phyloP scores from a whole-genome alignment of 805 yeast genomes.

The Candida coquimbonensis region DNA sequence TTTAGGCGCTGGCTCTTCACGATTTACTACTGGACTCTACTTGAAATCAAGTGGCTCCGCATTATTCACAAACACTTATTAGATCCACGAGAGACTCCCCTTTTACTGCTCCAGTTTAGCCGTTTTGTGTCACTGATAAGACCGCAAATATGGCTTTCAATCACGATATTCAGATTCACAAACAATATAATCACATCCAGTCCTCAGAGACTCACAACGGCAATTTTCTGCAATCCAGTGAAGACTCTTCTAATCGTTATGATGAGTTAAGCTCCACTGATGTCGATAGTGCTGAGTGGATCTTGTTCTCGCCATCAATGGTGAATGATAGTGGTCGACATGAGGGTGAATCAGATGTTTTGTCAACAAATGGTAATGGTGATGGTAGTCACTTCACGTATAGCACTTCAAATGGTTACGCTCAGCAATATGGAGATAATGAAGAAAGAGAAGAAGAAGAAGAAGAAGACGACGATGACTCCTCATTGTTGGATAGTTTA shows the following conservation, averaged over 20 bases:
- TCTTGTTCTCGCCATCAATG: conserved; percentile 19
- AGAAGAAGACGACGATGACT: conserved; percentile 21
- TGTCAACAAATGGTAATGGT: conserved; percentile 13
- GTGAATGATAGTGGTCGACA: conserved; percentile 2
- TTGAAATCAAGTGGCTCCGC: too few relatives aligned
- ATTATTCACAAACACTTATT: too few relatives aligned
- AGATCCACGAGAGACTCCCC: too few relatives aligned
- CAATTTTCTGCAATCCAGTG: neutral
- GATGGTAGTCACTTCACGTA: neutral
- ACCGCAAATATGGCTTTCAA: conserved; percentile 9
- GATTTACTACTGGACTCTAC: too few relatives aligned
- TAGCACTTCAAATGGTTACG: neutral
- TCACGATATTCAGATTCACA: conserved; percentile 4
- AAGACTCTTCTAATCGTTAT: neutral
- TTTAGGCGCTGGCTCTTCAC: too few relatives aligned
- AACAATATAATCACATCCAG: neutral
- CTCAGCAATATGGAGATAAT: neutral
- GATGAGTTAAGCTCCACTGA: conserved; percentile 21
- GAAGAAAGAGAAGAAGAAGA: conserved; percentile 7
- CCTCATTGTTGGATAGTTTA: conserved; percentile 21
- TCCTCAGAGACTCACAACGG: neutral
- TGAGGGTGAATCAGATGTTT: conserved; percentile 9
- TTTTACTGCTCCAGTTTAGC: too few relatives aligned
- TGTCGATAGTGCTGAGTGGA: conserved; percentile 21
- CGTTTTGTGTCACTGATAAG: conserved; percentile 3